Conservation (phyloP, 2,329 filamentous ascomycete species). For the Lojkania enalia region DNA sequence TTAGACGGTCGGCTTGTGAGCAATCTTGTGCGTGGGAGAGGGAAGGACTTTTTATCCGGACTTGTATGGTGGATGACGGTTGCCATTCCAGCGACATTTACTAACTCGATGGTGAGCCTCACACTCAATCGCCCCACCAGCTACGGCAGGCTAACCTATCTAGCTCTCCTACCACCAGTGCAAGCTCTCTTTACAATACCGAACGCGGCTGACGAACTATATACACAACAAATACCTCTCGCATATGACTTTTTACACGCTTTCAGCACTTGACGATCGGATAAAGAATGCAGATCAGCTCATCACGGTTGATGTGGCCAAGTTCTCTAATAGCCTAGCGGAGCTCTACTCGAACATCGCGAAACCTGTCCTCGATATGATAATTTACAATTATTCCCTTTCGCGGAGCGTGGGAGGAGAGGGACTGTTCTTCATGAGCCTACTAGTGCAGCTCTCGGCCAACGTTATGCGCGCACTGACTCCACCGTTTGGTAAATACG, state of each 20-base stretch:
- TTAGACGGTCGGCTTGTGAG: conserved; percentile 94
- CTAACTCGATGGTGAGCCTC: conserved; percentile 86
- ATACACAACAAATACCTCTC: conserved; percentile 96
- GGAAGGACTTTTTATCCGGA: conserved; percentile 83
- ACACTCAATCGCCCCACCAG: background rate
- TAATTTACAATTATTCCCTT: conserved; percentile 93
- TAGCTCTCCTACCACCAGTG: conserved; percentile 96
- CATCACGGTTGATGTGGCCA: conserved; percentile 93
- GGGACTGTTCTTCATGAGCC: conserved; percentile 90
- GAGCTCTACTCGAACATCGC: conserved; percentile 96
- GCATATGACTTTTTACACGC: conserved; percentile 97
- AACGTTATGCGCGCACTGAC: conserved; percentile 92
- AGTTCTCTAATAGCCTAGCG: conserved; percentile 92
- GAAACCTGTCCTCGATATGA: conserved; percentile 92
- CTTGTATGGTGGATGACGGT: conserved; percentile 99
- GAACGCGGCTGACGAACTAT: conserved; percentile 87
- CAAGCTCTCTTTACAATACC: conserved; percentile 88
- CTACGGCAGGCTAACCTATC: background rate
- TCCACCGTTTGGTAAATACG: conserved; percentile 95
- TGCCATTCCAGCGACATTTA: conserved; percentile 93
- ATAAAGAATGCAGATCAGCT: conserved; percentile 99
- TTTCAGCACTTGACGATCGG: conserved; percentile 91
- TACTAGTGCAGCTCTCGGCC: conserved; percentile 90
- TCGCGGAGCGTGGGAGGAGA: conserved; percentile 96
- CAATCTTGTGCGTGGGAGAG: conserved; percentile 86